Evolutionary conservation across 257 asterid genomes (phyloP).

Genomic region (Scutellaria galericulata): DNA sequence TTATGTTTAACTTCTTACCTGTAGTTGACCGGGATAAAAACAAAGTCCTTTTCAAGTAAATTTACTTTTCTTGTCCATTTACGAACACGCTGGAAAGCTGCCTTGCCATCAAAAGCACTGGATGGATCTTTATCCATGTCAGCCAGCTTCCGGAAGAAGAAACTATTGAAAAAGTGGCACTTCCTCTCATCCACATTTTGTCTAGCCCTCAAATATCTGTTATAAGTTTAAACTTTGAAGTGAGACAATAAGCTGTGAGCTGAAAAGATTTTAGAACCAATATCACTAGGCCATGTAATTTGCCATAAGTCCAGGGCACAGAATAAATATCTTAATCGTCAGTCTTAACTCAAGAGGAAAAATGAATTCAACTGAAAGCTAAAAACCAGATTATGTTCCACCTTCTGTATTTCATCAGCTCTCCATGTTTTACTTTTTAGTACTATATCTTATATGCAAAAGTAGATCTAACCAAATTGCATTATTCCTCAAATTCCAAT

Average conservation of each 20-base stretch:
- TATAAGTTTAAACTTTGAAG: slow-evolving; percentile 35
- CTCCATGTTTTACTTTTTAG: background rate
- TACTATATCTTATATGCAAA: slow-evolving; percentile 1
- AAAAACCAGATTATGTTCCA: slow-evolving; percentile 11
- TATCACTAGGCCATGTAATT: slow-evolving; percentile 20
- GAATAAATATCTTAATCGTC: slow-evolving; percentile 2
- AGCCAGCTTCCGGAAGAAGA: slow-evolving; percentile 93
- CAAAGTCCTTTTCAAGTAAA: slow-evolving; percentile 85
- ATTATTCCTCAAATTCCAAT: slow-evolving; percentile 2
- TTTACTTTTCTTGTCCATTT: slow-evolving; percentile 97
- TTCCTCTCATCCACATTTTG: slow-evolving; percentile 58
- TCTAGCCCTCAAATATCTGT: slow-evolving; percentile 77
- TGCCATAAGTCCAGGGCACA: slow-evolving; percentile 18
- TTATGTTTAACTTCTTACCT: slow-evolving; percentile 59
- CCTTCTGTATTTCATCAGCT: slow-evolving; percentile 15
- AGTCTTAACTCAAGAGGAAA: slow-evolving; percentile 21
- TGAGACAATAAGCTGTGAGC: slow-evolving; percentile 33
- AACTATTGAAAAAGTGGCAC: slow-evolving; percentile 91
- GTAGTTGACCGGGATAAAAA: slow-evolving; percentile 91
- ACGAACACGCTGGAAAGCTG: slow-evolving; percentile 94
- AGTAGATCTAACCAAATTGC: slow-evolving; percentile 4
- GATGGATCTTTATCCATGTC: slow-evolving; percentile 95
- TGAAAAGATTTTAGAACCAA: slow-evolving; percentile 27
- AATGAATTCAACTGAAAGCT: slow-evolving; percentile 12
- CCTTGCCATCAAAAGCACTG: slow-evolving; percentile 81